Conservation (phyloP, 768 basidiomycete species). For the Suillus occidentalis region DNA sequence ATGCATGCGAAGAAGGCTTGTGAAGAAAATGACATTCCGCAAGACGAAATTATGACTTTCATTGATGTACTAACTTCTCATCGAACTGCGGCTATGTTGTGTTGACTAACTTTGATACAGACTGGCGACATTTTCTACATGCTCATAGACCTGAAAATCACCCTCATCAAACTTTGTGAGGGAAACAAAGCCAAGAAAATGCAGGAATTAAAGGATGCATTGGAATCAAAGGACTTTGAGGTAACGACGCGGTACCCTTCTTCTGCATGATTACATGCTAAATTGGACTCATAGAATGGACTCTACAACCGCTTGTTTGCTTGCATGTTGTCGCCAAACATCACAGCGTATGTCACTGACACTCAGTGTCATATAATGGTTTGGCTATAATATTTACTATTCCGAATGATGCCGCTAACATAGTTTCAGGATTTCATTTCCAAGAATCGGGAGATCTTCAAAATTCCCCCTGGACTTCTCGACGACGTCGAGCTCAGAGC, state of each 20-base stretch:
- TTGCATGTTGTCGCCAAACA: conserved; percentile 7
- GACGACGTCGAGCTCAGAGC: conserved; percentile 1
- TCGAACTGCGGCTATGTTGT: not conserved
- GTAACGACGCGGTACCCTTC: no score
- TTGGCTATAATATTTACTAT: not conserved
- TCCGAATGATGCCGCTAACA: not conserved
- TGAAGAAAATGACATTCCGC: not conserved
- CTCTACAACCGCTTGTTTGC: not conserved
- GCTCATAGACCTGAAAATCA: conserved; percentile 2
- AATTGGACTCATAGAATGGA: not conserved
- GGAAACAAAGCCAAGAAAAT: no score
- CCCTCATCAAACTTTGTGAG: not conserved
- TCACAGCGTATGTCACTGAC: conserved; percentile 8
- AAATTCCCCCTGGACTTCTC: conserved; percentile 1
- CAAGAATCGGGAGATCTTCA: not conserved
- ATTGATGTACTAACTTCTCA: not conserved
- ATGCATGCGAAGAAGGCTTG: not conserved
- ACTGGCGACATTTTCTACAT: not conserved
- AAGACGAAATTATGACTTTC: not conserved
- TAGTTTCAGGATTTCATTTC: no score
- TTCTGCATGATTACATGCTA: not conserved
- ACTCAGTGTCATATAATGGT: conserved; percentile 8
- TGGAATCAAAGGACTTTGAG: no score
- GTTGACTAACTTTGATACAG: not conserved
- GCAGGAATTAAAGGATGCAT: no score